Conservation (phyloP, 441 rosid species). For the Sinapis alba region DNA sequence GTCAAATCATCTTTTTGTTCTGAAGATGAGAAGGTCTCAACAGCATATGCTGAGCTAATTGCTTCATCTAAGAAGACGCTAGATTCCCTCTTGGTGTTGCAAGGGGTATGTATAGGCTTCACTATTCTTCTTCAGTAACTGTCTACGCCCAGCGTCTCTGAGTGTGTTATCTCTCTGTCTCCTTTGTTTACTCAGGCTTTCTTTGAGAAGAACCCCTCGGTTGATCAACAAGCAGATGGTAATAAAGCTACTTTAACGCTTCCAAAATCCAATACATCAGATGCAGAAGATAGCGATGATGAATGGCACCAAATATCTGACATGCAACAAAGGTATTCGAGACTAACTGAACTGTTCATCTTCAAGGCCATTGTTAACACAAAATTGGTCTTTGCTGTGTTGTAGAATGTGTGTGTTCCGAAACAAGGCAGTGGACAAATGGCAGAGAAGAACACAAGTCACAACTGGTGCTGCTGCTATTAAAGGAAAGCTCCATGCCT, state of each 20-base stretch:
- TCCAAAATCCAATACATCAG: constrained; percentile 40
- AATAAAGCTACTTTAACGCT: constrained; percentile 24
- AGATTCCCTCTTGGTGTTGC: constrained; percentile 74
- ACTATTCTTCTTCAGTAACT: background rate
- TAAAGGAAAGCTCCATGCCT: constrained; percentile 84
- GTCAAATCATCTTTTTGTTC: constrained; percentile 64
- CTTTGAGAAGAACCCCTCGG: constrained; percentile 73
- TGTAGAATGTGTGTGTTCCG: constrained; percentile 73
- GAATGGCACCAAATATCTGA: constrained; percentile 72
- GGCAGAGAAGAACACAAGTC: constrained; percentile 95
- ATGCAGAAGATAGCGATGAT: constrained; percentile 49
- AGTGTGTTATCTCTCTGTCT: constrained; percentile 5
- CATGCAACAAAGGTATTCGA: constrained; percentile 65
- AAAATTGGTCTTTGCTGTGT: background rate
- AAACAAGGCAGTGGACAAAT: constrained; percentile 87
- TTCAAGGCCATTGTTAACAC: background rate
- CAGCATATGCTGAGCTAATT: constrained; percentile 68
- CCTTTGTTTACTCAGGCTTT: constrained; percentile 57
- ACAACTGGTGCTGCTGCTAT: constrained; percentile 89
- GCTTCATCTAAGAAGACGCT: constrained; percentile 69
- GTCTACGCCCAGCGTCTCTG: background rate
- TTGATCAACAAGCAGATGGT: constrained; percentile 69
- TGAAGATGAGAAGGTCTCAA: constrained; percentile 53
- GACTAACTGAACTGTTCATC: background rate
- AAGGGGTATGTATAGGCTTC: constrained; percentile 57